phyloP scores from a whole-genome alignment of 2,329 filamentous ascomycete genomes.

The Aspergillus quadrilineatus region DNA sequence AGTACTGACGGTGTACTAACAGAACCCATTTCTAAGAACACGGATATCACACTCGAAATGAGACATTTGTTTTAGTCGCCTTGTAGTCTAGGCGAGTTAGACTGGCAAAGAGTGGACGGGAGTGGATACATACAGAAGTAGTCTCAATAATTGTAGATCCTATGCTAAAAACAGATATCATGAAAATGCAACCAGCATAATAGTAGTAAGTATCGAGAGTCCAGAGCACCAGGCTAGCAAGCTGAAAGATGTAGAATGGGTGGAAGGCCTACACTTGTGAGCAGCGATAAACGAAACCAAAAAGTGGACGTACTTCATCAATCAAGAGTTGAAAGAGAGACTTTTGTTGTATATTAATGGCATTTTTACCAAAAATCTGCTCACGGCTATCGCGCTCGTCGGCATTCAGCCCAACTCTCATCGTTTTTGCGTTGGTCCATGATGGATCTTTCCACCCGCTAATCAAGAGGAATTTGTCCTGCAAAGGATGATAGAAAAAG shows the following conservation, averaged over 20 bases:
- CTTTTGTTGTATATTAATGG: constrained; percentile 93
- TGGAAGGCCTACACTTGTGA: constrained; percentile 66
- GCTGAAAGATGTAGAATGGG: constrained; percentile 97
- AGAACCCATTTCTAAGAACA: constrained; percentile 91
- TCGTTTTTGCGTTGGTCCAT: constrained; percentile 75
- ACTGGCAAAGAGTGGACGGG: background rate
- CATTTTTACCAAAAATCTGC: constrained; percentile 81
- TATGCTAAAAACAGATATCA: constrained; percentile 93
- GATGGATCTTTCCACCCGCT: constrained; percentile 91
- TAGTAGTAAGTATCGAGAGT: constrained; percentile 97
- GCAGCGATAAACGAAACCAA: background rate
- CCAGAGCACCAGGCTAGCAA: constrained; percentile 91
- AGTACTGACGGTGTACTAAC: constrained; percentile 48
- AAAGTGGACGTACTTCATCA: constrained; percentile 66
- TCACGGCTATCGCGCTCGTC: constrained; percentile 84
- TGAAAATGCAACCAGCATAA: constrained; percentile 90
- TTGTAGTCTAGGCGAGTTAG: constrained; percentile 67
- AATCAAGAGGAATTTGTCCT: constrained; percentile 83
- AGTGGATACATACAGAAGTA: constrained; percentile 59
- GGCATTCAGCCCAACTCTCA: constrained; percentile 77
- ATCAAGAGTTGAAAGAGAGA: constrained; percentile 76
- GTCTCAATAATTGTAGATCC: constrained; percentile 87
- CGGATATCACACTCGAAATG: constrained; percentile 93
- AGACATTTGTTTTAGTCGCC: constrained; percentile 83
- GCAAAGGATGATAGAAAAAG: constrained; percentile 84